Percentiles rank a stretch among this genome's conserved stretches.
These are phyloP conservation scores for Coccinonectria pachysandricola DNA, from an alignment of 2,329 filamentous ascomycete species.

Conservation along the genomic window DNA sequence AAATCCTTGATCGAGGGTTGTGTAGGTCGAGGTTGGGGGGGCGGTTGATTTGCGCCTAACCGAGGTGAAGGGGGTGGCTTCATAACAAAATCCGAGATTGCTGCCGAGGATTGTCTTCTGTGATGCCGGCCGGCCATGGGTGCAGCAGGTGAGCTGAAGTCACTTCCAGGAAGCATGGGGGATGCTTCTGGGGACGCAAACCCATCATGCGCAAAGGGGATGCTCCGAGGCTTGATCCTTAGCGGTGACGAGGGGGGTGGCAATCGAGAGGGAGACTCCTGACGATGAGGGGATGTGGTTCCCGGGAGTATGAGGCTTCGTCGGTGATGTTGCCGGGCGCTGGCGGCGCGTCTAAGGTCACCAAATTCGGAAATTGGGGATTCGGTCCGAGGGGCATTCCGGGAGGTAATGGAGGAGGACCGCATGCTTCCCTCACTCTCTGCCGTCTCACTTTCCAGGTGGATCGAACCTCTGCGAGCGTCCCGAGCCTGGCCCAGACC, in stretches of 20 bases:
- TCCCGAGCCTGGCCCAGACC: slow-evolving; percentile 48
- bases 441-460: slow-evolving; percentile 72
- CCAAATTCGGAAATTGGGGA: slow-evolving; percentile 85
- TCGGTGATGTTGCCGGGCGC: slow-evolving; percentile 73
- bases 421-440: slow-evolving; percentile 84
- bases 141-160: slow-evolving; percentile 68
- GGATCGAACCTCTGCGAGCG: slow-evolving; percentile 66
- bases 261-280: slow-evolving; percentile 76
- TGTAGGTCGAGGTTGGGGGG: slow-evolving; percentile 76
- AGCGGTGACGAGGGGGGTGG: slow-evolving; percentile 78
- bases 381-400: slow-evolving; percentile 61
- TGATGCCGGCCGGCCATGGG: slow-evolving; percentile 56
- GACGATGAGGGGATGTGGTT: slow-evolving; percentile 67
- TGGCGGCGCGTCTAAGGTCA: slow-evolving; percentile 62
- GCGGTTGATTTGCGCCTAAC: slow-evolving; percentile 61
- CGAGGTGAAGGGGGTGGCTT: slow-evolving; percentile 74
- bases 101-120: slow-evolving; percentile 82
- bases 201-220: slow-evolving; percentile 49
- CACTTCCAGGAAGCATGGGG: slow-evolving; percentile 72
- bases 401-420: slow-evolving; percentile 65
- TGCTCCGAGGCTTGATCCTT: slow-evolving; percentile 69
- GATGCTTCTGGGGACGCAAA: slow-evolving; percentile 81
- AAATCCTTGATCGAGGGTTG: slow-evolving; percentile 98
- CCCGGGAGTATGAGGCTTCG: slow-evolving; percentile 76
- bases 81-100: slow-evolving; percentile 59